Evolutionary conservation across 169 alveolate species (phyloP), one percentile per base, ranked within the genome.

Genomic region (Plasmodium vivax): DNA sequence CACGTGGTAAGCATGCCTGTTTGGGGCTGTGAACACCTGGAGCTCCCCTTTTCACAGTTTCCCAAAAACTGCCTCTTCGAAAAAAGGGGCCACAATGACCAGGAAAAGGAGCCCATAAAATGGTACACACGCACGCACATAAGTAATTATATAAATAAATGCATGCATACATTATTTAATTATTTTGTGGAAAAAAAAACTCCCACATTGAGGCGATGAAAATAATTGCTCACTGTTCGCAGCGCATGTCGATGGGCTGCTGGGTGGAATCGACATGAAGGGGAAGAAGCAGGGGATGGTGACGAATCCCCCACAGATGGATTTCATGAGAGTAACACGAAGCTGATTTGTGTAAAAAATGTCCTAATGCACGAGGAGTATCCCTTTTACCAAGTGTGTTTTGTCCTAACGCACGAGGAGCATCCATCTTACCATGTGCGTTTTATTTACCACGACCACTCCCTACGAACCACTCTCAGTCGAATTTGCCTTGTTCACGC

Each of bases 401-500:
- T 47, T 23, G 12, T 27, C 9, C 41, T 72, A 62, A 62, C 1
- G 77, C 77, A 62, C 58, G 58, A 47, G 36, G 36, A 62, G 38
- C 32, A 23, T 58, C n/a, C n/a, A 4, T 58, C 27, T 19, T 62
- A 23, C 16, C 34, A 19, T 23, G 75, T 62, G 27, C 0, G 34
- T 62, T 62, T 62, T n/a, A 2, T n/a, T 62, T 36, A 10, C 30
- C 51, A 0, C 6, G 36, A 1, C 27, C 58, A 2, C 10, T 10
- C 1, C 10, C 38, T 75, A 85, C 32, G 73, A 34, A 30, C 83
- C 93, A 27, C 45, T 74, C 19, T 16, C 56, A 8, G 85, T 75
- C 9, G 87, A 77, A 85, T 56, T 51, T 34, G 36, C 58, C 71
- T 85, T 85, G 30, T 27, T 36, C 23, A 72, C 51, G 36, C 93